Conservation (phyloP, 768 basidiomycete species). For the Bullera alba region DNA sequence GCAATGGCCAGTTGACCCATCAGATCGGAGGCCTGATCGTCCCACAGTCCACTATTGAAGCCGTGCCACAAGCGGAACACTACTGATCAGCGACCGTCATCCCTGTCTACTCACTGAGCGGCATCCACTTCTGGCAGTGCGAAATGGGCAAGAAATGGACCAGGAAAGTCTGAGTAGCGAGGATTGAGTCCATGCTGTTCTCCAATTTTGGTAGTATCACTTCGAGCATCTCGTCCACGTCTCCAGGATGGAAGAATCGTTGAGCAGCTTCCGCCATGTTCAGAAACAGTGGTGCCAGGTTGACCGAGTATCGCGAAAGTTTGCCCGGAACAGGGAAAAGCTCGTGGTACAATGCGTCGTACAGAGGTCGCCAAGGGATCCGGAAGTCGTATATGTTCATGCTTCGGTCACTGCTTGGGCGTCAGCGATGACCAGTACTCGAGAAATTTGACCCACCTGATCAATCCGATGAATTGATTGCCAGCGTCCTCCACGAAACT, state of each 20-base stretch:
- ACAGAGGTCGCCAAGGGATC: conserved; percentile 39
- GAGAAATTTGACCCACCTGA: conserved; percentile 73
- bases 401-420: conserved; percentile 15
- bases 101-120: conserved; percentile 54
- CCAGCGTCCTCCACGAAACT: conserved; percentile 62
- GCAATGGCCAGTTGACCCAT: conserved; percentile 68
- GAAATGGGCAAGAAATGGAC: conserved; percentile 76
- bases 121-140: conserved; percentile 72
- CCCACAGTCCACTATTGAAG: conserved; percentile 79
- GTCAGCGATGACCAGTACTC: conserved; percentile 59
- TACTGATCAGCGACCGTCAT: too few species aligned
- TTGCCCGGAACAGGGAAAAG: conserved; percentile 59
- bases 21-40: conserved; percentile 82
- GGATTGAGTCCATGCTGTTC: conserved; percentile 57
- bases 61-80: conserved; percentile 81
- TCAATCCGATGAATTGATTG: conserved; percentile 70
- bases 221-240: conserved; percentile 80
- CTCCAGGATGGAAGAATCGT: conserved; percentile 81
- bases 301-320: conserved; percentile 43
- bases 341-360: conserved; percentile 38
- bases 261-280: conserved; percentile 52
- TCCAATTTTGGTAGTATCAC: conserved; percentile 62
- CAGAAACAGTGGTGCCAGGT: conserved; percentile 45
- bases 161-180: conserved; percentile 78
- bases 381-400: conserved; percentile 41